Percentiles rank a stretch among this genome's conserved stretches.
Evolutionary conservation across 495 filamentous ascomycete species (phyloP).

Genomic region (Staphylotrichum tortipilum): DNA sequence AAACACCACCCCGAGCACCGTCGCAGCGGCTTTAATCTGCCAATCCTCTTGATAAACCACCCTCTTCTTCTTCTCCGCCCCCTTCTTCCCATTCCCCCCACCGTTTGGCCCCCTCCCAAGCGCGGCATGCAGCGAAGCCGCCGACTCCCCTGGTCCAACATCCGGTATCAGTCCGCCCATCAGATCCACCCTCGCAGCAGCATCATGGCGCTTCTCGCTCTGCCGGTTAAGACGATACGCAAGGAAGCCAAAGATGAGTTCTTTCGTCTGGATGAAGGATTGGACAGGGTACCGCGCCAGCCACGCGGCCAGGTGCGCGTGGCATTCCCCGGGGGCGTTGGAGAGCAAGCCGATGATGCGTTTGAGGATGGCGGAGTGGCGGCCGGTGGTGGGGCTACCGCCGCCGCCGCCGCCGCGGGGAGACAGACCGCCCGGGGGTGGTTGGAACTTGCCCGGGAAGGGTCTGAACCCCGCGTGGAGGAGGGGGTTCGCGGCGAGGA

Average conservation of each 20-base stretch:
- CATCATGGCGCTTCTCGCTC: slow-evolving; percentile 55
- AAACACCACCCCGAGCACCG: slow-evolving; percentile 75
- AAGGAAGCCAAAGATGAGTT: slow-evolving; percentile 70
- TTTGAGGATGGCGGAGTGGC: slow-evolving; percentile 80
- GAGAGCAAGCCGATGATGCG: slow-evolving; percentile 73
- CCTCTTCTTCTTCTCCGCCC: slow-evolving; percentile 44
- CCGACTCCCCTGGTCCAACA: slow-evolving; percentile 51
- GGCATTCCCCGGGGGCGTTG: slow-evolving; percentile 66
- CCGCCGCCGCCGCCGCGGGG: slow-evolving; percentile 8
- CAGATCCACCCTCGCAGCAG: slow-evolving; percentile 45
- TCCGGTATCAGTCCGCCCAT: slow-evolving; percentile 63
- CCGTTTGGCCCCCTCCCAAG: slow-evolving; percentile 44
- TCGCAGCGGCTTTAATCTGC: slow-evolving; percentile 78
- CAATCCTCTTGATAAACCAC: slow-evolving; percentile 76
- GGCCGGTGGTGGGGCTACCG: slow-evolving; percentile 34
- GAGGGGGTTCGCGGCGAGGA: slow-evolving; percentile 75
- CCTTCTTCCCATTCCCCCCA: slow-evolving; percentile 30
- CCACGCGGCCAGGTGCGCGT: slow-evolving; percentile 80
- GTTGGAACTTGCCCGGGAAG: slow-evolving; percentile 26
- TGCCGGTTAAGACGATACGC: slow-evolving; percentile 73
- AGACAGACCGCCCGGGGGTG: slow-evolving; percentile 6
- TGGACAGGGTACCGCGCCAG: slow-evolving; percentile 62
- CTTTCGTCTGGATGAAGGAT: slow-evolving; percentile 64
- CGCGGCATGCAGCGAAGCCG: slow-evolving; percentile 64
- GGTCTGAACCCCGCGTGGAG: slow-evolving; percentile 43